Conservation (phyloP, 75 land plant genomes). For the Cryptomeria japonica region DNA sequence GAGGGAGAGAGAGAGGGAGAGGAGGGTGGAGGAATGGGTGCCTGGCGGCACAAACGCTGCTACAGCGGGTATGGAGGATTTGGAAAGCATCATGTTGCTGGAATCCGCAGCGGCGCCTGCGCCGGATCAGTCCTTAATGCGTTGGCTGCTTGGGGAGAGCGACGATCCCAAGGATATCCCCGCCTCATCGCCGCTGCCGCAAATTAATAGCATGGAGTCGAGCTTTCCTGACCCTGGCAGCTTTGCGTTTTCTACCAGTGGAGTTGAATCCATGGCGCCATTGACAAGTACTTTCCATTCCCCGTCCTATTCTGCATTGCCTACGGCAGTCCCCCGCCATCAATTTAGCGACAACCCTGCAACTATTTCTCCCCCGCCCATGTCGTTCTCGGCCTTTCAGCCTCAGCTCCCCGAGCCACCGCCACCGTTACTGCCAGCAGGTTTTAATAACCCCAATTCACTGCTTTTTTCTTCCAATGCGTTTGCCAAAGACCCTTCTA, state of each 20-base stretch:
- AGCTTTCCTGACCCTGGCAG: not conserved
- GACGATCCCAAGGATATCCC: not conserved
- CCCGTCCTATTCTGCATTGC: not conserved
- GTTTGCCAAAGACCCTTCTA: not conserved
- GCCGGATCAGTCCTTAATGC: slow-evolving; percentile 14
- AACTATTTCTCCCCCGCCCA: not conserved
- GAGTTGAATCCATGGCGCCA: not conserved
- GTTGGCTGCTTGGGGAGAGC: not conserved
- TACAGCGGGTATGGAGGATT: not conserved
- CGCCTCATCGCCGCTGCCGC: not conserved
- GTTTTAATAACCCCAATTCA: not conserved
- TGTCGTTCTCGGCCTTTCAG: not conserved
- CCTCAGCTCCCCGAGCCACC: slow-evolving; percentile 4
- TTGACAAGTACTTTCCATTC: not conserved
- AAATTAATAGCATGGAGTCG: not conserved
- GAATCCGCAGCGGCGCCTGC: not conserved
- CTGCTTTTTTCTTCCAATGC: not conserved
- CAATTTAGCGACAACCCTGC: not conserved
- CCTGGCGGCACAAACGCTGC: not conserved
- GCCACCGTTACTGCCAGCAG: not conserved
- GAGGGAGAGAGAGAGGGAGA: no score
- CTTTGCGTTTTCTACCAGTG: not conserved
- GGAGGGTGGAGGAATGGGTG: slow-evolving; percentile 10
- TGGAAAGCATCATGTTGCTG: slow-evolving; percentile 4
- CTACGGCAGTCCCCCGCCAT: not conserved